phyloP scores from a whole-genome alignment of 2,329 filamentous ascomycete species.

The Monosporascus sp. region DNA sequence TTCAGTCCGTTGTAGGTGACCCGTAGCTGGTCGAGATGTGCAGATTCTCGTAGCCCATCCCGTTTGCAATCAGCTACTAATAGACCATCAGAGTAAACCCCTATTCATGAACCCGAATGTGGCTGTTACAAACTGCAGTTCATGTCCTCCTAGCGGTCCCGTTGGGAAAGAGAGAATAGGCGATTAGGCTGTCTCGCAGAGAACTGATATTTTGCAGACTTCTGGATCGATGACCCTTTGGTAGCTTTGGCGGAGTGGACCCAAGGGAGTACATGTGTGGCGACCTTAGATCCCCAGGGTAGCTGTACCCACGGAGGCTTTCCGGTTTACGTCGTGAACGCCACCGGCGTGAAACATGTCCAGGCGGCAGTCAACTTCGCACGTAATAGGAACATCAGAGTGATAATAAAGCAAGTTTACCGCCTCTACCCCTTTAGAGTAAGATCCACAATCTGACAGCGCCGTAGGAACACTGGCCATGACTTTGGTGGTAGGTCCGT shows the following conservation, averaged over 20 bases:
- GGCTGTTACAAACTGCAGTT: too few species aligned
- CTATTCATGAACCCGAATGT: not conserved
- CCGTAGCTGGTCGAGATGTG: not conserved
- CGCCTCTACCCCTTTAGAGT: too few species aligned
- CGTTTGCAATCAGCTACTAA: not conserved
- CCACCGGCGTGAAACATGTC: constrained; percentile 28
- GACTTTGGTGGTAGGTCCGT: constrained; percentile 41
- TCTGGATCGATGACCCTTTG: constrained; percentile 29
- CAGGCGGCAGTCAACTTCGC: constrained; percentile 30
- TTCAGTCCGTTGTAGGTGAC: constrained; percentile 7
- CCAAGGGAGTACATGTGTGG: constrained; percentile 27
- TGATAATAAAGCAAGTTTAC: constrained; percentile 29
- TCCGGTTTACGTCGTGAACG: constrained; percentile 31
- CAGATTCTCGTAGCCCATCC: too few species aligned
- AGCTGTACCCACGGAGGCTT: constrained; percentile 30
- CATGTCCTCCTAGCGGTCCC: too few species aligned
- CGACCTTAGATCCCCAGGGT: constrained; percentile 14
- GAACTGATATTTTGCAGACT: constrained; percentile 2
- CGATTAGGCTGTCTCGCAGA: not conserved
- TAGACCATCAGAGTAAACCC: not conserved
- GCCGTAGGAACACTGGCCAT: constrained; percentile 39
- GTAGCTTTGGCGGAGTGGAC: constrained; percentile 24
- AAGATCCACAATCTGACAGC: constrained; percentile 22
- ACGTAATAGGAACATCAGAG: constrained; percentile 27
- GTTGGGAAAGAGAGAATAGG: too few species aligned